Base-by-base conservation (phyloP, 2,329 filamentous ascomycete genomes). In the Phyllosticta capitalensis region DNA sequence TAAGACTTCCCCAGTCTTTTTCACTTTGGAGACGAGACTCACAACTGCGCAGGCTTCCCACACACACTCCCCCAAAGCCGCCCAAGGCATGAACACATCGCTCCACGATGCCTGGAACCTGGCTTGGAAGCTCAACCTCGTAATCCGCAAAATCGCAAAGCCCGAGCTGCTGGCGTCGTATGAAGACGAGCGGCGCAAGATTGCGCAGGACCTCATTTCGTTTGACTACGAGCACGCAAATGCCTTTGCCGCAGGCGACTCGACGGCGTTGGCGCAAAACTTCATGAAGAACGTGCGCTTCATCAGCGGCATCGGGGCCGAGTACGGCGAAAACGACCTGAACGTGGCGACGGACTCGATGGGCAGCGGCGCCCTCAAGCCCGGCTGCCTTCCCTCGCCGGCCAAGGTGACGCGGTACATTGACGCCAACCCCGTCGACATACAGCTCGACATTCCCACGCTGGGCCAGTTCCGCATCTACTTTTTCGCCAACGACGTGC, bases 391-490 rank as follows among this genome's bases (percentile, higher is more conserved):
- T 21, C 76, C 88, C 24, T 81, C 84, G 2, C 88, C 88, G 2
- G 85, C 85, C 49, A 87, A 83, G 71, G 87, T 86, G 19, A 88
- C 86, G 0, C 81, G 88, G 26, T 90, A 87, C 68, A 81, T 90
- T 56, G 88, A 92, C 71, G 85, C 87, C 3, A 92, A 91, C 66
- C 88, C 88, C 0, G 83, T 92, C 50, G 85, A 91, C 65, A 76
- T 91, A 26, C 87, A 92, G 68, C 82, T 90, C 5, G 88, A 91
- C 67, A 88, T 91, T 52, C 88, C 88, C 1, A 82, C 90, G 72
- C 76, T 91, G 5, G 85, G 88, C 24, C 88, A 92, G 67, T 92
- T 91, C 75, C 81, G 86, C 54, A 81, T 90, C 52, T 90, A 88
- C 70, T 79, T 91, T 62, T 81, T 92, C 62, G 81, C 84, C 62